Conservation (phyloP, 805 yeast genomes). For the fission yeast (Schizosaccharomyces pombe) region DNA sequence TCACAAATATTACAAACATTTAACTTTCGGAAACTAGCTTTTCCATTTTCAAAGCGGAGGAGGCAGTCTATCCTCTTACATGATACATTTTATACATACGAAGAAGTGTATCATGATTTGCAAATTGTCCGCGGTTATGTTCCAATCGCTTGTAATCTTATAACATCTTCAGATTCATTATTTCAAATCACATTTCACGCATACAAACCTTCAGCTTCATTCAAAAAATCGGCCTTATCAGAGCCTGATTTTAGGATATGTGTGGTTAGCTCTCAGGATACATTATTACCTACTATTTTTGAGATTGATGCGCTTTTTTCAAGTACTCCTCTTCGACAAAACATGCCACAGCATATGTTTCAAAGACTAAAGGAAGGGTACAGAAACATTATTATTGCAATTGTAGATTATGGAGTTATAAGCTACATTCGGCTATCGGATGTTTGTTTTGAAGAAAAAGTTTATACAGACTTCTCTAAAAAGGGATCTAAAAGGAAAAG, state of each 20-base stretch:
- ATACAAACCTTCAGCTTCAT: slow-evolving; percentile 58
- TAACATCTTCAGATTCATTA: slow-evolving; percentile 8
- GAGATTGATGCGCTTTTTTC: slow-evolving; percentile 17
- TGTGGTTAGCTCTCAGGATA: slow-evolving; percentile 24
- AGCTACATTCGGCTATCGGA: slow-evolving; percentile 28
- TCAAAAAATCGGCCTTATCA: slow-evolving; percentile 41
- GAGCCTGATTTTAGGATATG: slow-evolving; percentile 56
- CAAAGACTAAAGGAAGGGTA: slow-evolving; percentile 29
- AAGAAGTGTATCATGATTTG: slow-evolving; percentile 10
- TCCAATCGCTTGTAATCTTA: slow-evolving; percentile 1
- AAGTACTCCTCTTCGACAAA: slow-evolving; percentile 8
- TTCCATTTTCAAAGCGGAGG: not conserved
- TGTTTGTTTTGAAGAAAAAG: slow-evolving; percentile 9
- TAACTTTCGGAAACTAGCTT: not conserved
- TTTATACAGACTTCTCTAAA: not conserved
- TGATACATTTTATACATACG: not conserved
- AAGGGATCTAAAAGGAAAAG: not conserved
- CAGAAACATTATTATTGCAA: slow-evolving; percentile 35
- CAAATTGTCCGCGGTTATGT: slow-evolving; percentile 12
- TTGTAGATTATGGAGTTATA: slow-evolving; percentile 52
- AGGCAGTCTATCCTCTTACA: not conserved
- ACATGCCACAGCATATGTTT: slow-evolving; percentile 1
- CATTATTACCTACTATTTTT: slow-evolving; percentile 16
- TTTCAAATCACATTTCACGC: slow-evolving; percentile 32
- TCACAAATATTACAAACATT: not conserved